phyloP scores from a whole-genome alignment of 768 basidiomycete genomes.

The Suillus hirtellus region DNA sequence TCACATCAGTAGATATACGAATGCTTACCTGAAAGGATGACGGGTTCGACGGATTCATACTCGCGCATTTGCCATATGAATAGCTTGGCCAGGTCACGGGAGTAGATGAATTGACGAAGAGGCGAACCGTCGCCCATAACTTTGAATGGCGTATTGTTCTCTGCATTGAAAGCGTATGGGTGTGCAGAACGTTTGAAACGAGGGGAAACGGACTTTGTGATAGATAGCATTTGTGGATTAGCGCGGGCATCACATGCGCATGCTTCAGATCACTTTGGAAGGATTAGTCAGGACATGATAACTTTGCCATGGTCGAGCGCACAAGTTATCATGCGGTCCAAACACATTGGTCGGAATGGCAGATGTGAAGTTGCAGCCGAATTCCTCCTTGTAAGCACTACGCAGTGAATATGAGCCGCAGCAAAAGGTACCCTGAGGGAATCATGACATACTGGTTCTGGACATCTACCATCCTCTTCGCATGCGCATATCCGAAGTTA shows the following conservation, averaged over 20 bases:
- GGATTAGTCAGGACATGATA: conserved; percentile 10
- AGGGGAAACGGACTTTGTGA: conserved; percentile 66
- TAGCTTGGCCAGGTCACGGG: conserved; percentile 90
- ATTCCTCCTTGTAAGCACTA: conserved; percentile 95
- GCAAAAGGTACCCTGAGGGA: neutral
- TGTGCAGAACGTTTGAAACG: neutral
- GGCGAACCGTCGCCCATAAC: conserved; percentile 92
- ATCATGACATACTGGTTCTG: conserved; percentile 76
- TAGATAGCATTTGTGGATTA: conserved; percentile 91
- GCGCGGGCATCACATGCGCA: conserved; percentile 91
- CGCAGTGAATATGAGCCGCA: conserved; percentile 3
- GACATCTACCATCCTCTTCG: conserved; percentile 93
- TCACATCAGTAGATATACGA: neutral
- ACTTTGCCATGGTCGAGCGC: conserved; percentile 20
- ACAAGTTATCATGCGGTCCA: conserved; percentile 94
- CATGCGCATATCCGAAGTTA: conserved; percentile 97
- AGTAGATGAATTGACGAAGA: conserved; percentile 96
- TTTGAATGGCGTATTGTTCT: conserved; percentile 77
- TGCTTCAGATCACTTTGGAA: conserved; percentile 74
- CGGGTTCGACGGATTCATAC: conserved; percentile 89
- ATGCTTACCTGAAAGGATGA: conserved; percentile 80
- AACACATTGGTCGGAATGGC: conserved; percentile 99
- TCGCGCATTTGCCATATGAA: conserved; percentile 93
- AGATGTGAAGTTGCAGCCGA: conserved; percentile 91
- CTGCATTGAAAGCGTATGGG: conserved; percentile 40